These are phyloP conservation scores for Cercophora samala DNA, from an alignment of 495 filamentous ascomycete genomes.

Conservation along the genomic window DNA sequence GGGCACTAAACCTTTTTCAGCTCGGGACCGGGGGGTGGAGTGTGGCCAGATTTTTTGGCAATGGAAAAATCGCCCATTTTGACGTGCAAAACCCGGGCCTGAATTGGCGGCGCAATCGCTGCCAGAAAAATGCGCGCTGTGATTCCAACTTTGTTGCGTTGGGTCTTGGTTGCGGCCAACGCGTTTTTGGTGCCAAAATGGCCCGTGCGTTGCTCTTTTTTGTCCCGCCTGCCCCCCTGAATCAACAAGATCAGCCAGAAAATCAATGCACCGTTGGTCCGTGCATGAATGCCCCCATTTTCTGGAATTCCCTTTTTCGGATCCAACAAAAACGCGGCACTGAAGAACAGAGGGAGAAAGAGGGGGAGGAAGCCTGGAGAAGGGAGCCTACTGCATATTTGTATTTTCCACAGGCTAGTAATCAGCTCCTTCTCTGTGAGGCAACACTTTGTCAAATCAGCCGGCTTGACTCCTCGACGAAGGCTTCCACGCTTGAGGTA, in stretches of 20 bases:
- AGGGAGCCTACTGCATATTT: background rate
- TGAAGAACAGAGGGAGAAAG: background rate
- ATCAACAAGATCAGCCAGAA: background rate
- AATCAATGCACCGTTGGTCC: conserved; percentile 7
- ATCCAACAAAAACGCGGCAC: background rate
- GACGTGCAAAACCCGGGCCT: conserved; percentile 9
- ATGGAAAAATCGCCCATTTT: conserved; percentile 17
- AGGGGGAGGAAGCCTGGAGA: background rate
- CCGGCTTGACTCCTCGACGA: background rate
- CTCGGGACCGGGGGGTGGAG: conserved; percentile 16
- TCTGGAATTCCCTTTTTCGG: background rate
- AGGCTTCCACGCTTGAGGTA: background rate
- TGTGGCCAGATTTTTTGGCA: conserved; percentile 12
- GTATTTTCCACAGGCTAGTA: background rate
- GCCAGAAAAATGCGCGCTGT: conserved; percentile 10
- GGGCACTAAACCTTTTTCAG: conserved; percentile 32
- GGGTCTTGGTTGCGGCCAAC: conserved; percentile 20
- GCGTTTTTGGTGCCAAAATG: conserved; percentile 20
- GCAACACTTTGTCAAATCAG: background rate
- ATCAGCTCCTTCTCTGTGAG: background rate
- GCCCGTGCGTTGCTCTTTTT: conserved; percentile 8
- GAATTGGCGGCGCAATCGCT: conserved; percentile 9
- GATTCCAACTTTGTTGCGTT: conserved; percentile 4
- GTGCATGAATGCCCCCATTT: conserved; percentile 5
- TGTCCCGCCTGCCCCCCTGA: too few species aligned